These are phyloP conservation scores for Daldinia vernicosa DNA, from an alignment of 495 filamentous ascomycete species.

Conservation along the genomic window DNA sequence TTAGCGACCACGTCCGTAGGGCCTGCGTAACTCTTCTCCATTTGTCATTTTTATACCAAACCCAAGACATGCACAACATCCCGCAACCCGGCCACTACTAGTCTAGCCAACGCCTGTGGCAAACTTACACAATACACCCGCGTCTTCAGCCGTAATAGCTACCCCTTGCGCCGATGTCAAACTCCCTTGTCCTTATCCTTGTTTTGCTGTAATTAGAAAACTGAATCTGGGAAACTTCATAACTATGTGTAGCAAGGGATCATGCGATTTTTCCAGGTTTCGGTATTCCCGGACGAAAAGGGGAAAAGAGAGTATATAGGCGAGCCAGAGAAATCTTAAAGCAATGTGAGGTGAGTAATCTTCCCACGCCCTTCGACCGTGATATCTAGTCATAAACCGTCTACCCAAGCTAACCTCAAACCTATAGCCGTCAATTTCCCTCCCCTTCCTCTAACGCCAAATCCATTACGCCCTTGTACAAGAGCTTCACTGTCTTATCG, in stretches of 20 bases:
- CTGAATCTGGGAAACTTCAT: conserved; percentile 5
- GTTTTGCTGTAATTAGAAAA: conserved; percentile 7
- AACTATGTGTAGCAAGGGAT: conserved; percentile 10
- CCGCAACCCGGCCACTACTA: conserved; percentile 38
- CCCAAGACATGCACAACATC: conserved; percentile 38
- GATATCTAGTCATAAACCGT: conserved; percentile 37
- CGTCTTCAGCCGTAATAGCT: conserved; percentile 4
- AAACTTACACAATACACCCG: conserved; percentile 21
- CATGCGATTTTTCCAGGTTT: conserved; percentile 21
- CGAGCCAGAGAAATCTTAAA: conserved; percentile 21
- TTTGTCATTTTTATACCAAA: conserved; percentile 31
- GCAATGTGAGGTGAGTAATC: conserved; percentile 29
- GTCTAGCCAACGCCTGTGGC: conserved; percentile 34
- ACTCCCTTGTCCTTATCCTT: conserved; percentile 4
- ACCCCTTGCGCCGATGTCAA: conserved; percentile 16
- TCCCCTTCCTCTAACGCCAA: conserved; percentile 29
- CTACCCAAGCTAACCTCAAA: conserved; percentile 20
- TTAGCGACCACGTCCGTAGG: conserved; percentile 28
- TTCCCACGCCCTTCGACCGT: conserved; percentile 20
- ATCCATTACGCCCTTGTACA: conserved; percentile 18
- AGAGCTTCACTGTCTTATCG: conserved; percentile 19
- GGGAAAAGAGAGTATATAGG: conserved; percentile 8
- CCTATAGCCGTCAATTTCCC: conserved; percentile 11
- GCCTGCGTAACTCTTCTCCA: conserved; percentile 32
- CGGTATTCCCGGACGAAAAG: not conserved